Percentiles rank a stretch among this genome's conserved stretches.
These are phyloP conservation scores for Sclerotinia sclerotiorum DNA, from an alignment of 2,329 filamentous ascomycete species.

Conservation along the genomic window DNA sequence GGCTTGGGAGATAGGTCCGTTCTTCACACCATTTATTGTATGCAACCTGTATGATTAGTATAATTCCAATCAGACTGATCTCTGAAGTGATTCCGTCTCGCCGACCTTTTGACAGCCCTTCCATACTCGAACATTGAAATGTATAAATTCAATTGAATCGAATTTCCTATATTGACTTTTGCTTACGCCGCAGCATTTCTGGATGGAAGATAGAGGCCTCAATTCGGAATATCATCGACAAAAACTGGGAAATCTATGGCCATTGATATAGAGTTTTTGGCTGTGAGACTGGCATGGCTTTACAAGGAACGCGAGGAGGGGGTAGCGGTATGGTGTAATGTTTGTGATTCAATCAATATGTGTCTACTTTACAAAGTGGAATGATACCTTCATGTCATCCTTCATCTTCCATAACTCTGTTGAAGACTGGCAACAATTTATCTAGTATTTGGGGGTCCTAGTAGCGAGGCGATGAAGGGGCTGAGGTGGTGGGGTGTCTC, in stretches of 20 bases:
- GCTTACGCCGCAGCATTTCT: background rate
- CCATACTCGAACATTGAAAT: background rate
- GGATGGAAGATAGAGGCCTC: background rate
- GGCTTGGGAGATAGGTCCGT: background rate
- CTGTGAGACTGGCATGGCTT: background rate
- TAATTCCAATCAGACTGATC: background rate
- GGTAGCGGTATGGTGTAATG: background rate
- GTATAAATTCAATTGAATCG: background rate
- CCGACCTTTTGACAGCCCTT: background rate
- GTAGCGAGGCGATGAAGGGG: slow-evolving; percentile 12
- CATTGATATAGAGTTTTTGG: background rate
- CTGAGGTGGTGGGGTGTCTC: slow-evolving; percentile 2
- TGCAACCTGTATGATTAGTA: background rate
- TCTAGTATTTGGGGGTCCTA: background rate
- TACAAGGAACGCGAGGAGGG: background rate
- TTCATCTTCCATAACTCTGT: background rate
- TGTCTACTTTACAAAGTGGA: background rate
- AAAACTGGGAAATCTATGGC: background rate
- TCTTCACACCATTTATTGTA: no score
- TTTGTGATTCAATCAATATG: background rate
- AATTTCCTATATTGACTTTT: background rate
- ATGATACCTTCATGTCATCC: background rate
- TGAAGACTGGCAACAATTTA: background rate
- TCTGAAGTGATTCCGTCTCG: background rate
- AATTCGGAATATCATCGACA: background rate